These are phyloP conservation scores for Populus hybrid DNA, from an alignment of 441 rosid species.

Conservation along the genomic window DNA sequence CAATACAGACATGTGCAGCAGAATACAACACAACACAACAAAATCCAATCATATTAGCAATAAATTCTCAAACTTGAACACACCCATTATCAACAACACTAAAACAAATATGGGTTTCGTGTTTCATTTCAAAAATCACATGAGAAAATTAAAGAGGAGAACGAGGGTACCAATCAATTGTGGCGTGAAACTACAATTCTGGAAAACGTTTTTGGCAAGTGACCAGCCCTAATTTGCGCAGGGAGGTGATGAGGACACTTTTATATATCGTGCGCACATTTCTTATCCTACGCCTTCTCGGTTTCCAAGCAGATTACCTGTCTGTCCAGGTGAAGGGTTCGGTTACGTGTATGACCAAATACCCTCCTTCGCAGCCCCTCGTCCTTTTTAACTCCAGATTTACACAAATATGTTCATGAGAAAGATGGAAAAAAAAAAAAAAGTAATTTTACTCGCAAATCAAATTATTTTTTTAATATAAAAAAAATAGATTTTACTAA, in stretches of 20 bases:
- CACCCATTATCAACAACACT: background rate
- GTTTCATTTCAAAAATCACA: background rate
- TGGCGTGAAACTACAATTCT: background rate
- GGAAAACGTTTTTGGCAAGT: slow-evolving; percentile 10
- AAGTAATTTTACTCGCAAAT: no score
- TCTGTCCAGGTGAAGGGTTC: background rate
- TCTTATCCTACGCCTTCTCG: slow-evolving; percentile 46
- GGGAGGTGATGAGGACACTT: slow-evolving; percentile 41
- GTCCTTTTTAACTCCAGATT: background rate
- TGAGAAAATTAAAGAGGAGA: background rate
- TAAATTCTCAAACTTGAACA: background rate
- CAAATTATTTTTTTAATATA: no score
- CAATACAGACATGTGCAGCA: background rate
- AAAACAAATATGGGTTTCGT: background rate
- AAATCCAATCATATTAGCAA: background rate
- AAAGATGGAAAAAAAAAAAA: no score
- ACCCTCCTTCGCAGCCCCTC: background rate
- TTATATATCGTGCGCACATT: slow-evolving; percentile 41
- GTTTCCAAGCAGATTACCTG: background rate
- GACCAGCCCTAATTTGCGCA: slow-evolving; percentile 75
- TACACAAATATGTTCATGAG: no score
- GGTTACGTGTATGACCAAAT: background rate
- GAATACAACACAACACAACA: background rate
- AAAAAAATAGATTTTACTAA: no score
- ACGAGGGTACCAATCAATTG: slow-evolving; percentile 27